A percentile compares a stretch with the other conserved stretches of the same genome.
These are phyloP conservation scores for Ganoderma sinense DNA, from an alignment of 1,284 basidiomycete species.

Conservation along the genomic window DNA sequence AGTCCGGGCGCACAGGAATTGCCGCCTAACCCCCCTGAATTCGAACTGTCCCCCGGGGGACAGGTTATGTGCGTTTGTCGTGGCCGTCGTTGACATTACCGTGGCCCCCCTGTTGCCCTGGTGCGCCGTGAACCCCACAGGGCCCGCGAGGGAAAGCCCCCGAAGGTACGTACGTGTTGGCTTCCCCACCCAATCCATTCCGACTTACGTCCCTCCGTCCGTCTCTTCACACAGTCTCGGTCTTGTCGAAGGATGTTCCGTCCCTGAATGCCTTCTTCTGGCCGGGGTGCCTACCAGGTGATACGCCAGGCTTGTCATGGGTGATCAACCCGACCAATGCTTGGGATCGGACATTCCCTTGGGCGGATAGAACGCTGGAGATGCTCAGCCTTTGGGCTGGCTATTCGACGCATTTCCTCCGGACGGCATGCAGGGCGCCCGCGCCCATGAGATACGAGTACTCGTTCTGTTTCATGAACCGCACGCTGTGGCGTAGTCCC, in stretches of 20 bases:
- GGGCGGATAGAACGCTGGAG: constrained; percentile 7
- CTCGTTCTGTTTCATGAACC: constrained; percentile 3
- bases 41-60: constrained; percentile 13
- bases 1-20: constrained; percentile 20
- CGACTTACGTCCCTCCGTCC: constrained; percentile 10
- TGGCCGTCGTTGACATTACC: background rate
- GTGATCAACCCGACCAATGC: constrained; percentile 8
- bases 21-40: constrained; percentile 15
- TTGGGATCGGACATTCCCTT: background rate
- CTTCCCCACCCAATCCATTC: background rate
- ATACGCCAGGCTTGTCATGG: constrained; percentile 7
- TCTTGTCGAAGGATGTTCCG: background rate
- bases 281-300: constrained; percentile 13
- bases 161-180: constrained; percentile 2
- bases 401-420: constrained; percentile 1
- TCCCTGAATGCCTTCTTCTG: constrained; percentile 7
- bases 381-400: constrained; percentile 2
- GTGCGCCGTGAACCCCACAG: background rate
- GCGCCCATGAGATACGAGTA: constrained; percentile 5
- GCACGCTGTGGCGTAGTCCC: constrained; percentile 1
- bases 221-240: constrained; percentile 6
- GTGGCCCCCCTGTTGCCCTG: background rate
- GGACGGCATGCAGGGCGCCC: constrained; percentile 1
- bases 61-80: background rate
- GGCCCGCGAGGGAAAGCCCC: background rate